A percentile compares a stretch with the other conserved stretches of the same genome.
Evolutionary conservation across 495 filamentous ascomycete genomes (phyloP).

Genomic region (Saxophila tyrrhenica): DNA sequence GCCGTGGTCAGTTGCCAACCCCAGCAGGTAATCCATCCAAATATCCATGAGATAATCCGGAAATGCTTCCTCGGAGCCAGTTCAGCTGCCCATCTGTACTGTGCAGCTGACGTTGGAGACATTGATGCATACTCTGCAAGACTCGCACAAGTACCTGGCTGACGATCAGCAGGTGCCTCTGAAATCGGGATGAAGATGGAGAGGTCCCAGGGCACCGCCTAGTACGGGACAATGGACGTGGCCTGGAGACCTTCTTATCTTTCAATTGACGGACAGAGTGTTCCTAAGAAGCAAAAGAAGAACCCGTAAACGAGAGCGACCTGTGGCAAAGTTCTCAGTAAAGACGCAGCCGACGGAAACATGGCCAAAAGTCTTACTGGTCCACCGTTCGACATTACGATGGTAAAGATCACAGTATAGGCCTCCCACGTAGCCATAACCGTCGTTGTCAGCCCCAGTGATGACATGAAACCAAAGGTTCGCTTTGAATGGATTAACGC

Average conservation of each 20-base stretch:
- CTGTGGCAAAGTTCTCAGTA: background rate
- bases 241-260: too few relatives aligned
- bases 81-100: constrained; percentile 9
- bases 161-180: background rate
- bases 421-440: constrained; percentile 7
- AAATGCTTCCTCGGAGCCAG: constrained; percentile 4
- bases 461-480: constrained; percentile 5
- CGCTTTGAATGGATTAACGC: too few relatives aligned
- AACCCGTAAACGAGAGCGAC: constrained; percentile 11
- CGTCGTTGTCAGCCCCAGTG: constrained; percentile 1
- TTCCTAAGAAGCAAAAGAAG: constrained; percentile 10
- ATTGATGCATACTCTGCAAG: constrained; percentile 15
- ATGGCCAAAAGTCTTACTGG: background rate
- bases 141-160: background rate
- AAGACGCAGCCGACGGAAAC: too few relatives aligned
- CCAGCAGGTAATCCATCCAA: background rate
- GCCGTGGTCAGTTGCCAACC: background rate
- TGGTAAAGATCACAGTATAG: background rate
- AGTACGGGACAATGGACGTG: too few relatives aligned
- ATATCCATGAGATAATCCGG: background rate
- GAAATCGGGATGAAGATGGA: too few relatives aligned
- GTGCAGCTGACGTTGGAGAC: constrained; percentile 9
- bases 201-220: too few relatives aligned
- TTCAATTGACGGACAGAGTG: too few relatives aligned
- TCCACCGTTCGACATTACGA: background rate